Percentiles rank a stretch among this genome's conserved stretches.
Conservation (phyloP, 768 basidiomycete species). For the Clavaria fumosa region DNA sequence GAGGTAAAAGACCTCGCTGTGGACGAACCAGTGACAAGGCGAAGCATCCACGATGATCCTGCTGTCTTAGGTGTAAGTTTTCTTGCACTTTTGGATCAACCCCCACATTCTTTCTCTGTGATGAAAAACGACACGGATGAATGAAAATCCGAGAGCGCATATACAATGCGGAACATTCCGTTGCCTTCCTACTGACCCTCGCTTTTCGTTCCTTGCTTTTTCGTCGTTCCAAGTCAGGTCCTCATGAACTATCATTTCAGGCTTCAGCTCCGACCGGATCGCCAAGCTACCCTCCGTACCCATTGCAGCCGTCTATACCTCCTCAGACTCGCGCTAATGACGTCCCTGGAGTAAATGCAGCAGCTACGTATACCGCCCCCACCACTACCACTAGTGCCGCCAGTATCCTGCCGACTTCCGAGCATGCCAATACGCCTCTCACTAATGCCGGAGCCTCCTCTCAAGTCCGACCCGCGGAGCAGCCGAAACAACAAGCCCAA, state of each 20-base stretch:
- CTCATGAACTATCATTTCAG: no score
- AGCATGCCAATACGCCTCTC: no score
- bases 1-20: slow-evolving; percentile 85
- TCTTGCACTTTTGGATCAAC: slow-evolving; percentile 1
- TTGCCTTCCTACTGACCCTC: slow-evolving; percentile 32
- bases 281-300: slow-evolving; percentile 13
- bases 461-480: no score
- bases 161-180: slow-evolving; percentile 17
- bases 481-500: slow-evolving; percentile 8
- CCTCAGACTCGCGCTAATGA: no score
- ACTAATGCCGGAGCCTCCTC: no score
- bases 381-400: background rate
- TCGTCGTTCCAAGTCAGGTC: no score
- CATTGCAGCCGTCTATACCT: no score
- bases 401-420: background rate
- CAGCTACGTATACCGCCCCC: slow-evolving; percentile 25
- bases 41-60: slow-evolving; percentile 70
- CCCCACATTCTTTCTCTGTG: slow-evolving; percentile 1
- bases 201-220: slow-evolving; percentile 15
- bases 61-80: slow-evolving; percentile 62
- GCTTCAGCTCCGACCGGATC: background rate
- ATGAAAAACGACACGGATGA: slow-evolving; percentile 3
- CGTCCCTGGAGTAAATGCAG: no score
- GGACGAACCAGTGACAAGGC: slow-evolving; percentile 44
- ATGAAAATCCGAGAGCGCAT: slow-evolving; percentile 8